A percentile compares a stretch with the other conserved stretches of the same genome.
phyloP scores from a whole-genome alignment of 2,329 filamentous ascomycete genomes.

The Scopulariopsis brevicaulis region DNA sequence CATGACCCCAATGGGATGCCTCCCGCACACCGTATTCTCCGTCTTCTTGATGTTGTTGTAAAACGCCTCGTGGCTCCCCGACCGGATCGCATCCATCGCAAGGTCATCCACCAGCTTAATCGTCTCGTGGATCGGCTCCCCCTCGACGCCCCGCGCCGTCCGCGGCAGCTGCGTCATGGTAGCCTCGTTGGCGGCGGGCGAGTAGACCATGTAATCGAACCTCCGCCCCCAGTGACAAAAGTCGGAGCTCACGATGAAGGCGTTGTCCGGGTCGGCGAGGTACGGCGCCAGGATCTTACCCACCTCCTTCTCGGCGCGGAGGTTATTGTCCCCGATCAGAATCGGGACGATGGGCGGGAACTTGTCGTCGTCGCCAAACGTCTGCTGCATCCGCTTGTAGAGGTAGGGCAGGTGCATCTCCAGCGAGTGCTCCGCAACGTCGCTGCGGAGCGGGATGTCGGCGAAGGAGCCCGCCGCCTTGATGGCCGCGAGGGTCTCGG shows the following conservation, averaged over 20 bases:
- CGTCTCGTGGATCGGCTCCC: constrained; percentile 64
- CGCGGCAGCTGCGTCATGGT: constrained; percentile 28
- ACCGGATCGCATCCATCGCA: constrained; percentile 77
- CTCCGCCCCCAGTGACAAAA: constrained; percentile 92
- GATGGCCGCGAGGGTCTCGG: constrained; percentile 37
- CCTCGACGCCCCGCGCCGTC: constrained; percentile 6
- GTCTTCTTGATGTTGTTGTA: constrained; percentile 58
- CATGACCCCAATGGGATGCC: constrained; percentile 86
- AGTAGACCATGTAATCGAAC: constrained; percentile 78
- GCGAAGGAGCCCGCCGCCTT: constrained; percentile 19
- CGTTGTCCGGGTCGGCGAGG: constrained; percentile 60
- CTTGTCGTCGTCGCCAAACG: constrained; percentile 30
- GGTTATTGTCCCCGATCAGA: constrained; percentile 66
- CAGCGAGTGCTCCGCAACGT: constrained; percentile 81
- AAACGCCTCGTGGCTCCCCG: constrained; percentile 61
- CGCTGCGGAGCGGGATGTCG: constrained; percentile 52
- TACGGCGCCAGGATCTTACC: constrained; percentile 68
- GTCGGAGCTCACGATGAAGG: constrained; percentile 86
- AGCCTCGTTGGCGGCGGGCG: constrained; percentile 24
- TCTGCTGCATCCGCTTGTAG: constrained; percentile 57
- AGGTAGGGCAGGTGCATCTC: constrained; percentile 97
- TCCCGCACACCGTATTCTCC: constrained; percentile 84
- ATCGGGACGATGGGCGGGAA: constrained; percentile 76
- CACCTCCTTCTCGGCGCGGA: constrained; percentile 52
- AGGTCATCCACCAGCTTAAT: constrained; percentile 70